Conservation (phyloP, 441 rosid species). For the Adansonia grandidieri region DNA sequence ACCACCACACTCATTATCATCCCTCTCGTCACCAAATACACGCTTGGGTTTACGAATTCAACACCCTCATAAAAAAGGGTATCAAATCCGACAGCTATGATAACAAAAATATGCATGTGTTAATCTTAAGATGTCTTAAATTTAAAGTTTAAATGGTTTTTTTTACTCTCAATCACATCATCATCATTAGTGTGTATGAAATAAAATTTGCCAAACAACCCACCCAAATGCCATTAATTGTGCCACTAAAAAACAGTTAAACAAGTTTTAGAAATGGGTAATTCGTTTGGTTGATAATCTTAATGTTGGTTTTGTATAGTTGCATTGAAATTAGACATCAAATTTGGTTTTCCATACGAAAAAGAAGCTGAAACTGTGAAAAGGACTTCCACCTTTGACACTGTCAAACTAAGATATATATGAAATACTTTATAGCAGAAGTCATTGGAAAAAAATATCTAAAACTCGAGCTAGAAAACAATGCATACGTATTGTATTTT, state of each 20-base stretch:
- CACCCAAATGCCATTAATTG: slow-evolving; percentile 5
- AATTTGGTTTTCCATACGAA: neutral
- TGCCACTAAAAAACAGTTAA: neutral
- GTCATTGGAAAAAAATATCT: neutral
- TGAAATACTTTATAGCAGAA: neutral
- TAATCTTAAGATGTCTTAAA: neutral
- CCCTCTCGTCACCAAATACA: slow-evolving; percentile 7
- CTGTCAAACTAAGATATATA: neutral
- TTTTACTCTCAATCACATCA: neutral
- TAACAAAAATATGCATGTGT: neutral
- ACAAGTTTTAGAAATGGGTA: neutral
- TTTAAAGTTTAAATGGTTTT: neutral
- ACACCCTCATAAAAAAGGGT: neutral
- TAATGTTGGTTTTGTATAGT: neutral
- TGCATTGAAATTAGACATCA: slow-evolving; percentile 5
- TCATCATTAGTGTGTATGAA: neutral
- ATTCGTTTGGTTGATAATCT: neutral
- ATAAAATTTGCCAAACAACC: neutral
- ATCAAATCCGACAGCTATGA: slow-evolving; percentile 20
- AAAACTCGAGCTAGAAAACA: slow-evolving; percentile 6
- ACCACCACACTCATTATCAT: neutral
- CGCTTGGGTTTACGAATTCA: neutral
- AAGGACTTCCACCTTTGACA: neutral
- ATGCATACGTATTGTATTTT: neutral
- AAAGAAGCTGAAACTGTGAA: neutral